Conservation (phyloP, 306 rosid species). For the Medicago arabica region DNA sequence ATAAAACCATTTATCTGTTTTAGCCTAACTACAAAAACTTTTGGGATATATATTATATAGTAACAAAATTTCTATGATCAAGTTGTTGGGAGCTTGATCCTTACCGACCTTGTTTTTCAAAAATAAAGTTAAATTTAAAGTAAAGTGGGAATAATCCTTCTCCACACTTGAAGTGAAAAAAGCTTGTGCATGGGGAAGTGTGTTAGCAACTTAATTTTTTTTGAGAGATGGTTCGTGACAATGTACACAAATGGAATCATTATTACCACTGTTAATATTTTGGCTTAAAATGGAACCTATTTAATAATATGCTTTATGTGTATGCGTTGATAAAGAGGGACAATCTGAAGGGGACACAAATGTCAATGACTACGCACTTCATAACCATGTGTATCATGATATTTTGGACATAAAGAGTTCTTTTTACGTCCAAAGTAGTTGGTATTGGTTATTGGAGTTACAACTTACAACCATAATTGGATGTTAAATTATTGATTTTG, state of each 20-base stretch:
- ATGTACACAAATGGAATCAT: slow-evolving; percentile 7
- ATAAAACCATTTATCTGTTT: background rate
- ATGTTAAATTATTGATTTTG: background rate
- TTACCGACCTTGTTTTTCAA: background rate
- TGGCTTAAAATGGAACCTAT: background rate
- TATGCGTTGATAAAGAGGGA: background rate
- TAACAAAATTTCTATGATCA: background rate
- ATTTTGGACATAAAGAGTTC: background rate
- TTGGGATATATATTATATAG: background rate
- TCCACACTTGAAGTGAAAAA: slow-evolving; percentile 2
- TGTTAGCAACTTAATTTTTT: background rate
- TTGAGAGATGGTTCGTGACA: background rate
- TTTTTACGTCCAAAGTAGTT: background rate
- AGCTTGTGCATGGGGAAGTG: background rate
- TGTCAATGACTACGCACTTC: background rate
- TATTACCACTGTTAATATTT: background rate
- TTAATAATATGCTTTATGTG: background rate
- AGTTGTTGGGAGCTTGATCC: slow-evolving; percentile 12
- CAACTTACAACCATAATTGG: no score
- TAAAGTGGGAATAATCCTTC: slow-evolving; percentile 1
- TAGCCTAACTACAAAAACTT: background rate
- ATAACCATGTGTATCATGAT: background rate
- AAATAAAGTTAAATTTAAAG: slow-evolving; percentile 8
- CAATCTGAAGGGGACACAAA: background rate
- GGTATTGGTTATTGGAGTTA: background rate